These are phyloP conservation scores for Cajanus cajan DNA, from an alignment of 306 rosid genomes.

Conservation along the genomic window DNA sequence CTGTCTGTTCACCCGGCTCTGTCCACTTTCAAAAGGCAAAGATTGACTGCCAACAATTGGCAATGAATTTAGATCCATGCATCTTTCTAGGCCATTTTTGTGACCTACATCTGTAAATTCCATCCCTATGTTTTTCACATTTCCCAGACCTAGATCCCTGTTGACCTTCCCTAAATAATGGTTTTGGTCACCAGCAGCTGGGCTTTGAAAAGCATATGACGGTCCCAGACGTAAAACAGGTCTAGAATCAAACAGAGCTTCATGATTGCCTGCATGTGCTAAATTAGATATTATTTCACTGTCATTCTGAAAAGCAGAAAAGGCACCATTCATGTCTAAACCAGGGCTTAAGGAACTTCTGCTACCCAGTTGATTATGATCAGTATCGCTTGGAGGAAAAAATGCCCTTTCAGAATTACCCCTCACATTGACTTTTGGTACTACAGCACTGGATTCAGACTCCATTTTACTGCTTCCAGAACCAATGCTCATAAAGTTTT, in stretches of 20 bases:
- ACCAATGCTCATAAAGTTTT: conserved; percentile 28
- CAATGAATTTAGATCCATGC: conserved; percentile 12
- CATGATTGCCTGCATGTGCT: background rate
- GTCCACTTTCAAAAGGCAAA: conserved; percentile 6
- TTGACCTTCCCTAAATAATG: background rate
- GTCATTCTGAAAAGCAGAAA: conserved; percentile 31
- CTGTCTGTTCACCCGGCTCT: background rate
- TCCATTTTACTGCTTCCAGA: conserved; percentile 23
- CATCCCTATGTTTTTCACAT: conserved; percentile 2
- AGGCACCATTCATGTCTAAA: conserved; percentile 13
- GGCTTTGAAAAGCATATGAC: conserved; percentile 25
- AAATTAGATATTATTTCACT: background rate
- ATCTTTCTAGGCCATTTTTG: background rate
- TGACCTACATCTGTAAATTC: conserved; percentile 10
- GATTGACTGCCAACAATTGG: conserved; percentile 23
- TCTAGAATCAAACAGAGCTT: background rate
- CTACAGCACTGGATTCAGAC: background rate
- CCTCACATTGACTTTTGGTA: conserved; percentile 20
- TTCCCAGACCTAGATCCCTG: conserved; percentile 7
- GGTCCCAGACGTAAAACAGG: conserved; percentile 15
- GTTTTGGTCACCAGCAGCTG: conserved; percentile 17
- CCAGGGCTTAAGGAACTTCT: conserved; percentile 13
- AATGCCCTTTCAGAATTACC: background rate
- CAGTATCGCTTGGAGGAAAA: conserved; percentile 26
- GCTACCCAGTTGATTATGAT: background rate